Base-by-base conservation (phyloP, 1,284 basidiomycete species). In the Mrakiaceae sp. region DNA sequence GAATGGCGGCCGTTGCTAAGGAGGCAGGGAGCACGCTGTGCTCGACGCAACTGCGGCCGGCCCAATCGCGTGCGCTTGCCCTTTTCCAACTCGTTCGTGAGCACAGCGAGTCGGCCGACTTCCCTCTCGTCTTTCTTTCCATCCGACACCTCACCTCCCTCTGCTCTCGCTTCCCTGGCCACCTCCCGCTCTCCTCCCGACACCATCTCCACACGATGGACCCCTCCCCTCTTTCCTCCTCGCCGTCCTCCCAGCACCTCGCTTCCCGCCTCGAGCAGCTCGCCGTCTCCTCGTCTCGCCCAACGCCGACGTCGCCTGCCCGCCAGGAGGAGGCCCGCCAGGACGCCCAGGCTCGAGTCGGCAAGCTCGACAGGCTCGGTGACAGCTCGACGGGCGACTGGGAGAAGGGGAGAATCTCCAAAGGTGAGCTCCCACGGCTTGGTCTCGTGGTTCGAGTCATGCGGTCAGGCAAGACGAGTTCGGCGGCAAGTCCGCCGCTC, bases 341-440 rank as follows among this genome's bases (percentile, higher is more conserved):
- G 55, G 65, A 66, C 58, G 62, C 61, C 47, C 65, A 66, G 62
- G 52, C 47, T 11, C 39, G 65, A 14, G 62, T 62, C n/a, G 55
- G 54, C 39, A 66, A 55, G 3, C 43, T 66, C 40, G 65, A 66
- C 47, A 16, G 57, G 39, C 55, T 66, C 27, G 62, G 65, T 12
- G 65, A 63, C 10, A 60, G 58, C 43, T 11, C 27, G 5, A 66
- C 65, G 0, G 65, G 65, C 7, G 62, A 27, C 48, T 66, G 65
- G 65, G 65, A 66, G 62, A 60, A 54, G 51, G 65, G 65, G 55
- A 46, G 63, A 60, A 58, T 64, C 9, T 27, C 27, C 27, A 27
- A 61, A 12, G 27, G 42, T 60, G 48, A 27, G 27, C 16, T n/a
- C 8, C 58, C 27, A 50, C 16, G 6, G 16, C 42, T 43, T 50